Conservation (phyloP, 495 filamentous ascomycete species). For the Staphylotrichum longicolle region DNA sequence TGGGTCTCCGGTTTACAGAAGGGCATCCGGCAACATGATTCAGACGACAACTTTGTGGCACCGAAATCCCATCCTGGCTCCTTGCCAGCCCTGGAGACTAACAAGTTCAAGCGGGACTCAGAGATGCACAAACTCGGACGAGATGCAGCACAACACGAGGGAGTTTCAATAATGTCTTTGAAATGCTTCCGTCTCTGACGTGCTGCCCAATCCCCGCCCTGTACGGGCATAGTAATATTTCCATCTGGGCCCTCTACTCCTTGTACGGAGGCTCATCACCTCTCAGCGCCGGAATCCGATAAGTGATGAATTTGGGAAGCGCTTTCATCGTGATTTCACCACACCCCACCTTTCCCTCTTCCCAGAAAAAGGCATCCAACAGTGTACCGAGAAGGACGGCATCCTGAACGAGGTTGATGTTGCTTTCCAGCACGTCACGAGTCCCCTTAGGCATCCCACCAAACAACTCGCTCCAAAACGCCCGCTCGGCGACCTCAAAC, state of each 20-base stretch:
- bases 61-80: too few relatives aligned
- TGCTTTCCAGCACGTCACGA: conserved; percentile 8
- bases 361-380: conserved; percentile 18
- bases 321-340: conserved; percentile 11
- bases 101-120: too few relatives aligned
- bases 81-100: too few relatives aligned
- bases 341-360: conserved; percentile 16
- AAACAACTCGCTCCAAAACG: conserved; percentile 20
- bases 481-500: conserved; percentile 17
- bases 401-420: conserved; percentile 18
- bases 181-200: too few relatives aligned
- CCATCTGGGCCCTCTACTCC: not conserved
- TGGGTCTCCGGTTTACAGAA: too few relatives aligned
- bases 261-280: conserved; percentile 19
- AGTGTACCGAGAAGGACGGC: conserved; percentile 16
- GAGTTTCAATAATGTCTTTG: too few relatives aligned
- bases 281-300: conserved; percentile 17
- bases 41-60: too few relatives aligned
- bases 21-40: too few relatives aligned
- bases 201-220: too few relatives aligned
- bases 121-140: too few relatives aligned
- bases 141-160: too few relatives aligned
- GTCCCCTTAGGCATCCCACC: conserved; percentile 8
- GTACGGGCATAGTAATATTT: too few relatives aligned
- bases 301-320: conserved; percentile 20